Evolutionary conservation across 1,284 basidiomycete genomes (phyloP).

Genomic region (Sanghuangporus baumii): DNA sequence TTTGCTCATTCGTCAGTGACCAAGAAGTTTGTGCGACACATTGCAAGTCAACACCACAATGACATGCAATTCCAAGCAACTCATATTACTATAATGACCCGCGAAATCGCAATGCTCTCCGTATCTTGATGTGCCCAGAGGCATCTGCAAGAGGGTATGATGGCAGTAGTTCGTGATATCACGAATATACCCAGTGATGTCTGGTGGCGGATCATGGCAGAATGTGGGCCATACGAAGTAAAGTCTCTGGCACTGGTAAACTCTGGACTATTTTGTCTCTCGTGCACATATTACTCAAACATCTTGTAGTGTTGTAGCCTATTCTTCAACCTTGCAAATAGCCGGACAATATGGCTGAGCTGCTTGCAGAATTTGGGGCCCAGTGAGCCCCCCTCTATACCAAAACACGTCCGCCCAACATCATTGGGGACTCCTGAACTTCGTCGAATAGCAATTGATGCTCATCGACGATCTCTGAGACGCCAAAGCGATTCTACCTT

Average conservation of each 20-base stretch:
- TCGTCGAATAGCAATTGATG: not conserved
- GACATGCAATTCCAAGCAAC: not conserved
- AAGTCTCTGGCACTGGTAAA: not conserved
- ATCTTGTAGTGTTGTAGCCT: not conserved
- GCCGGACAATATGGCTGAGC: not conserved
- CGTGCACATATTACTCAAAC: not conserved
- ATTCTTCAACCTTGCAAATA: not conserved
- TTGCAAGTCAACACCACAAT: not conserved
- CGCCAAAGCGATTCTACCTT: not conserved
- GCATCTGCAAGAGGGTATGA: not conserved
- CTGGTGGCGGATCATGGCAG: constrained; percentile 2
- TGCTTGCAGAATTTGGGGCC: not conserved
- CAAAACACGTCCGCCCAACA: not conserved
- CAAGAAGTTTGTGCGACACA: not conserved
- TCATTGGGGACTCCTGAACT: not conserved
- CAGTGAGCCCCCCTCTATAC: not conserved
- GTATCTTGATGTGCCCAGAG: not conserved
- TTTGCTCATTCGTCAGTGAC: too few relatives aligned
- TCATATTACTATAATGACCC: not conserved
- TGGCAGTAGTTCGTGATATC: not conserved
- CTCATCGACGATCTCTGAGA: not conserved
- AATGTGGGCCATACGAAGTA: not conserved
- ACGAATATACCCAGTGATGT: not conserved
- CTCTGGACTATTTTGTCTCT: not conserved
- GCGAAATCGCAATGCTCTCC: not conserved